phyloP scores from a whole-genome alignment of 805 yeast genomes.

The Lachancea mirantina region DNA sequence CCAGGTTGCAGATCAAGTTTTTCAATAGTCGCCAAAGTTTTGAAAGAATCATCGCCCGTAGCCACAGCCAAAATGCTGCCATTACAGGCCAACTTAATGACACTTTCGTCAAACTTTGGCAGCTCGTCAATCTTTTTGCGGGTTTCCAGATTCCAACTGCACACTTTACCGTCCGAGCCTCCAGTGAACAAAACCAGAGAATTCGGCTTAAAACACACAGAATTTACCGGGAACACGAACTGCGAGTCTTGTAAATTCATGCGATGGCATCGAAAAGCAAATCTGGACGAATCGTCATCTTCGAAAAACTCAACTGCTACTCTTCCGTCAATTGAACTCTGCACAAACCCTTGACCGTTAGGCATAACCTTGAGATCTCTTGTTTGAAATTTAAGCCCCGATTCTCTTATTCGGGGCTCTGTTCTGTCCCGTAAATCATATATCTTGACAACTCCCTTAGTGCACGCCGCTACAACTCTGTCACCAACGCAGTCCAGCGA shows the following conservation, averaged over 20 bases:
- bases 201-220: slow-evolving; percentile 68
- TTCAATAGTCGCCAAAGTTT: slow-evolving; percentile 29
- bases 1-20: slow-evolving; percentile 22
- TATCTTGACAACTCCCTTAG: slow-evolving; percentile 46
- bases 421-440: slow-evolving; percentile 46
- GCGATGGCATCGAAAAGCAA: slow-evolving; percentile 81
- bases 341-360: slow-evolving; percentile 50
- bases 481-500: slow-evolving; percentile 50
- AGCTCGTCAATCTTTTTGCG: slow-evolving; percentile 69
- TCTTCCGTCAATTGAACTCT: slow-evolving; percentile 75
- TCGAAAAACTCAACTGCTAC: slow-evolving; percentile 67
- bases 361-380: slow-evolving; percentile 51
- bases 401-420: slow-evolving; percentile 44
- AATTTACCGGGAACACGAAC: slow-evolving; percentile 67
- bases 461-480: slow-evolving; percentile 46
- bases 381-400: slow-evolving; percentile 62
- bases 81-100: slow-evolving; percentile 34
- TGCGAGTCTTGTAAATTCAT: slow-evolving; percentile 40
- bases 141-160: slow-evolving; percentile 84
- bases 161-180: slow-evolving; percentile 84
- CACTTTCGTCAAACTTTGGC: slow-evolving; percentile 42
- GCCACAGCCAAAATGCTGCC: slow-evolving; percentile 36
- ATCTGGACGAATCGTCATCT: slow-evolving; percentile 42
- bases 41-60: slow-evolving; percentile 44
- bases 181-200: slow-evolving; percentile 80